Base-by-base conservation (phyloP, 2,329 filamentous ascomycete genomes). In the Rugonectria rugulosa region DNA sequence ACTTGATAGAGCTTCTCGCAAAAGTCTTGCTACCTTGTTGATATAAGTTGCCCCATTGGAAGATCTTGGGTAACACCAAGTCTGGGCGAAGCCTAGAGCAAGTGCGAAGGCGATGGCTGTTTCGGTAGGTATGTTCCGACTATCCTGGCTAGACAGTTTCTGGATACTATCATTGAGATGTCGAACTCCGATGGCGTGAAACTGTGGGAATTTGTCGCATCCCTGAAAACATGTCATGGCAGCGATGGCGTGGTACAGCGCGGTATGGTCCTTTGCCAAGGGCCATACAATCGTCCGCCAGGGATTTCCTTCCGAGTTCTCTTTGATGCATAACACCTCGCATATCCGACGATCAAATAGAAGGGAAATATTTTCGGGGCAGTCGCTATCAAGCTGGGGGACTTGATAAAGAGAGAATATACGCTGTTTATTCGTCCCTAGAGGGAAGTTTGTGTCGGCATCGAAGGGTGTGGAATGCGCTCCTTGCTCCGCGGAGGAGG, bases 201-300 rank as follows among this genome's bases (percentile, higher is more conserved):
- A 49, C 17, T 51, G 29, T 12, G 57, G 57, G 2, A 53, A 17
- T n/a, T 36, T 31, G 20, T 57, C 57, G 6, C 45, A 48, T 2
- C 49, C 57, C 3, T 60, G 44, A 15, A 60, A 60, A 27, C 54
- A 60, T 10, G 57, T 60, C 57, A 60, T 60, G n/a, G 57, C 57
- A 12, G 57, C 57, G 10, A 60, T 37, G 9, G 57, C 57, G 38
- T 60, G 57, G 23, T 60, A 60, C 2, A 60, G 55, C 4, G 57
- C 54, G 9, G 45, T 21, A 14, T 60, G 49, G 21, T 60, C 53
- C 19, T 50, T 50, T 6, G 57, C 57, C 12, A 60, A 19, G 5
- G 57, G 57, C 57, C 57, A 60, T 10, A 60, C 57, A 8, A 60
- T 50, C 17, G 36, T 60, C 5, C 57, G 50, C 57, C 57, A 60